These are phyloP conservation scores for Mercurialis annua DNA, from an alignment of 345 rosid species.

Conservation along the genomic window DNA sequence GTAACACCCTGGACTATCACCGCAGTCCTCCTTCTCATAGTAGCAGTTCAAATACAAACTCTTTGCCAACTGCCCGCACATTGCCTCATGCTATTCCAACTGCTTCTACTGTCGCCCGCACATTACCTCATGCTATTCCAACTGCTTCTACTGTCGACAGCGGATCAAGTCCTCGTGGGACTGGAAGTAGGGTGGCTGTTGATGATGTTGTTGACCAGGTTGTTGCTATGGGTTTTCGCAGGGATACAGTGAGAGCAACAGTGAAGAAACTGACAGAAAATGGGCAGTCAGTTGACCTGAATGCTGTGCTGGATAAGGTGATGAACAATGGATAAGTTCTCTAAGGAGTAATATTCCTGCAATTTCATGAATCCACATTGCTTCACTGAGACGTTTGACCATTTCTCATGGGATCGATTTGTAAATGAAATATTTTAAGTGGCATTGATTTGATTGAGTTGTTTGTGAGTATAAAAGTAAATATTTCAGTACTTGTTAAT, in stretches of 20 bases:
- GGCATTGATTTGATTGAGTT: not conserved
- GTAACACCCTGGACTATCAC: slow-evolving; percentile 16
- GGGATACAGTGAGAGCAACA: slow-evolving; percentile 53
- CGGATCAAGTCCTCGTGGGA: slow-evolving; percentile 26
- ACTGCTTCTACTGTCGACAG: slow-evolving; percentile 39
- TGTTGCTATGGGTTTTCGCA: slow-evolving; percentile 60
- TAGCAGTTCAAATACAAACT: slow-evolving; percentile 19
- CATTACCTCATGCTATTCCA: slow-evolving; percentile 49
- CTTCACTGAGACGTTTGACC: not conserved
- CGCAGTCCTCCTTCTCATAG: slow-evolving; percentile 13
- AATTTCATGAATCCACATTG: not conserved
- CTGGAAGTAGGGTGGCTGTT: slow-evolving; percentile 23
- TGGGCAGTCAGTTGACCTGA: slow-evolving; percentile 50
- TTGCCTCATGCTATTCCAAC: slow-evolving; percentile 52
- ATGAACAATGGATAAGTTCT: slow-evolving; percentile 29
- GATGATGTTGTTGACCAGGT: slow-evolving; percentile 52
- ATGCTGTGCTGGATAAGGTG: slow-evolving; percentile 49
- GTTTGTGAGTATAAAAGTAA: slow-evolving; percentile 7
- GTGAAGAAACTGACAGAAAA: slow-evolving; percentile 42
- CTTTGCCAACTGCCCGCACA: slow-evolving; percentile 33
- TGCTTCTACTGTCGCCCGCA: slow-evolving; percentile 34
- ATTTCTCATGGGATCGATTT: slow-evolving; percentile 6
- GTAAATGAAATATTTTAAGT: not conserved
- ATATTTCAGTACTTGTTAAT: slow-evolving; percentile 8
- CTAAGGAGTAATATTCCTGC: not conserved